A percentile compares a stretch with the other conserved stretches of the same genome.
phyloP scores from a whole-genome alignment of 1,139 yeast genomes.

The Nakaseomyces uthaithaninus region DNA sequence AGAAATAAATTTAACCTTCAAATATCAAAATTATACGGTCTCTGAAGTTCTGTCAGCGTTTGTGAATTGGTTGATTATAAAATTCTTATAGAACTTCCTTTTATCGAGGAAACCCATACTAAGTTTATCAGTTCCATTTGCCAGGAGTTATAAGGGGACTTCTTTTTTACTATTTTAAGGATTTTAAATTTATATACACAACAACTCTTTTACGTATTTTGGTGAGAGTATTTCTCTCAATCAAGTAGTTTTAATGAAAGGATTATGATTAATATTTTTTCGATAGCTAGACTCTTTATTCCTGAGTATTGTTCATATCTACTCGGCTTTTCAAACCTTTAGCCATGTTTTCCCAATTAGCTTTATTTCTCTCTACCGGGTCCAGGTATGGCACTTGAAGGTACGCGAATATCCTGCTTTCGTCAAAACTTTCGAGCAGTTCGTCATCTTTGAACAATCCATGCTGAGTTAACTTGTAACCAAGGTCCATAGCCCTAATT shows the following conservation, averaged over 20 bases:
- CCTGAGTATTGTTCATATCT: neutral
- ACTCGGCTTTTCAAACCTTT: neutral
- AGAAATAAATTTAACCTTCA: conserved; percentile 32
- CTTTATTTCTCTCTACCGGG: conserved; percentile 36
- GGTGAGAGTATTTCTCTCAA: conserved; percentile 2
- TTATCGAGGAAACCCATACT: neutral
- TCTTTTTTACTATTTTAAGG: neutral
- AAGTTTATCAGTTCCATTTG: neutral
- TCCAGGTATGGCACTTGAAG: conserved; percentile 41
- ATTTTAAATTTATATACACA: conserved; percentile 2
- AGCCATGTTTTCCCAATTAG: conserved; percentile 2
- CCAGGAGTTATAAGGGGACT: neutral
- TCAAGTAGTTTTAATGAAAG: conserved; percentile 5
- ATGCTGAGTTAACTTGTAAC: conserved; percentile 40
- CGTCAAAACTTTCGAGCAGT: conserved; percentile 42
- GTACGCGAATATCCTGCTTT: conserved; percentile 40
- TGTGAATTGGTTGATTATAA: too few species aligned
- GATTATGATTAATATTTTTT: conserved; percentile 4
- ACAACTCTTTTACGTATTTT: conserved; percentile 5
- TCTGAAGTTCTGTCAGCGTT: too few species aligned
- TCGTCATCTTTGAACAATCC: conserved; percentile 39
- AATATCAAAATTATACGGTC: too few species aligned
- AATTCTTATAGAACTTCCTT: conserved; percentile 2
- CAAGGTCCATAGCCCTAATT: conserved; percentile 38
- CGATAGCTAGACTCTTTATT: neutral